Conservation (phyloP, 371 early-diverging fungal genomes). For the Cokeromyces recurvatus region DNA sequence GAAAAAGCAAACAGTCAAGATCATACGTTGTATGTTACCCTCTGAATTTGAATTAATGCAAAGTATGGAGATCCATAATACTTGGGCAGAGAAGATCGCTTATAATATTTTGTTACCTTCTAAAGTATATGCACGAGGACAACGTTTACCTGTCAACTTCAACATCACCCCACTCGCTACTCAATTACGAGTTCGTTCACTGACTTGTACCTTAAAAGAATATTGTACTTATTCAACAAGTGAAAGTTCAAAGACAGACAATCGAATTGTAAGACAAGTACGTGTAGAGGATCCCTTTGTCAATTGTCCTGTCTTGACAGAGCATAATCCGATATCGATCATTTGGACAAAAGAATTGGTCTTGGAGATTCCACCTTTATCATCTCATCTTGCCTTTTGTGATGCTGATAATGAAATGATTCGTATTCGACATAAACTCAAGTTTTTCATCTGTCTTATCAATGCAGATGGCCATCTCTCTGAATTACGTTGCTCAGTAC, state of each 20-base stretch:
- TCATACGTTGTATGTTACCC: slow-evolving; percentile 18
- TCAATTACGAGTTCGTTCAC: slow-evolving; percentile 22
- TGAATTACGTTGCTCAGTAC: slow-evolving; percentile 37
- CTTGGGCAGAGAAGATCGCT: slow-evolving; percentile 28
- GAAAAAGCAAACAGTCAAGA: slow-evolving; percentile 13
- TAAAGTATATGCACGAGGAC: slow-evolving; percentile 31
- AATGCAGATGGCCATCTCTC: slow-evolving; percentile 35
- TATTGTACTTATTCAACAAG: slow-evolving; percentile 35
- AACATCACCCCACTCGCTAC: slow-evolving; percentile 33
- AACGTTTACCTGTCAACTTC: slow-evolving; percentile 33
- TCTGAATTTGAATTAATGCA: slow-evolving; percentile 22
- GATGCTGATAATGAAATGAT: slow-evolving; percentile 44
- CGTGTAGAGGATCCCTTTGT: slow-evolving; percentile 23
- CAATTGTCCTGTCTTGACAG: not conserved
- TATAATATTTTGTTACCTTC: slow-evolving; percentile 35
- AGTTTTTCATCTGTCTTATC: slow-evolving; percentile 29
- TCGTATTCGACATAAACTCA: slow-evolving; percentile 37
- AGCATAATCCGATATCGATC: slow-evolving; percentile 5
- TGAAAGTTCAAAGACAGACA: slow-evolving; percentile 35
- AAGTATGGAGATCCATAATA: slow-evolving; percentile 19
- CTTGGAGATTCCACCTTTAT: slow-evolving; percentile 26
- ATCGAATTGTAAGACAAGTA: slow-evolving; percentile 20
- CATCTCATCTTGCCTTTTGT: slow-evolving; percentile 29
- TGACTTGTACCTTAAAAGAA: slow-evolving; percentile 35
- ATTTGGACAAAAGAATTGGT: slow-evolving; percentile 17